Conservation (phyloP, 495 filamentous ascomycete species). For the Glonium stellatum region DNA sequence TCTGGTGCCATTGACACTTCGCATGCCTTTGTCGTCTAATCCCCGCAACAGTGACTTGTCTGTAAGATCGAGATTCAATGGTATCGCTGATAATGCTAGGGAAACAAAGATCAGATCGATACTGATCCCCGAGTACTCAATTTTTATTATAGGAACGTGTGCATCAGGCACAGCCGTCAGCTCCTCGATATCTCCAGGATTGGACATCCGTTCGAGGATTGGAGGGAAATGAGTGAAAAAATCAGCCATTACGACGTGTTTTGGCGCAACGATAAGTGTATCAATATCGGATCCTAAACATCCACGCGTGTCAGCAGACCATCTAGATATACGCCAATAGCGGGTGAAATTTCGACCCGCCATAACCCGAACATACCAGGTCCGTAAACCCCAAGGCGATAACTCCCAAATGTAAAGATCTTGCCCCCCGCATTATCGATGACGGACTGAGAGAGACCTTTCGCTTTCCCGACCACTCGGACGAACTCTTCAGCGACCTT, state of each 20-base stretch:
- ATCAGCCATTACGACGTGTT: conserved; percentile 76
- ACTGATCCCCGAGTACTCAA: conserved; percentile 80
- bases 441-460: conserved; percentile 65
- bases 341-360: background rate
- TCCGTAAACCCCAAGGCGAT: conserved; percentile 84
- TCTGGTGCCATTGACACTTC: conserved; percentile 85
- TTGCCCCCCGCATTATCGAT: conserved; percentile 78
- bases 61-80: conserved; percentile 63
- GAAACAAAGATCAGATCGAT: conserved; percentile 88
- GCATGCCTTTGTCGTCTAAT: conserved; percentile 74
- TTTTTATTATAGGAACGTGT: conserved; percentile 92
- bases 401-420: conserved; percentile 93
- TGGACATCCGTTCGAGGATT: conserved; percentile 64
- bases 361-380: conserved; percentile 50
- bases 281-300: conserved; percentile 84
- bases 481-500: conserved; percentile 78
- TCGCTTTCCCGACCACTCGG: conserved; percentile 64
- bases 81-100: conserved; percentile 61
- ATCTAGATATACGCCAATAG: background rate
- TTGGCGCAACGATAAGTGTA: conserved; percentile 83
- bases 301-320: background rate
- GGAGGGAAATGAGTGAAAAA: conserved; percentile 85
- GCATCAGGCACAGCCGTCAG: conserved; percentile 82
- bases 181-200: conserved; percentile 69
- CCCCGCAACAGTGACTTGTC: conserved; percentile 81